Conservation (phyloP, 2,329 filamentous ascomycete genomes). For the Aspergillus ibericus region DNA sequence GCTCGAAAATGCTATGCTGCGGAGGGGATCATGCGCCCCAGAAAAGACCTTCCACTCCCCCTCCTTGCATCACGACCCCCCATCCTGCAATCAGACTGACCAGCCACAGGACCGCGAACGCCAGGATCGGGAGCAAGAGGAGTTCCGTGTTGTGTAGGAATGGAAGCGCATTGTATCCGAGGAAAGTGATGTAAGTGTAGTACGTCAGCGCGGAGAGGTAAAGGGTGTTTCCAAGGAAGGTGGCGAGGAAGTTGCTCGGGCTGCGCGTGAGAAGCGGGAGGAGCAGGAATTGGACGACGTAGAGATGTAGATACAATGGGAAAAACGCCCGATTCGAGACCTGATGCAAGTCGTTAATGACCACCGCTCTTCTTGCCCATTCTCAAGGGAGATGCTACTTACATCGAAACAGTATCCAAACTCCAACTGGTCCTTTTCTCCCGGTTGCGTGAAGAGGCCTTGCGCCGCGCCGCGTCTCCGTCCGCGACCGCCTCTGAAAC, state of each 20-base stretch:
- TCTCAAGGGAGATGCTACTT: constrained; percentile 23
- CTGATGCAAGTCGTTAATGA: constrained; percentile 28
- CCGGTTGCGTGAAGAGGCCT: constrained; percentile 60
- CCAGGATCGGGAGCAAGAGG: constrained; percentile 61
- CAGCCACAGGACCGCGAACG: constrained; percentile 61
- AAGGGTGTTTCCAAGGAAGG: constrained; percentile 64
- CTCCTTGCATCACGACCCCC: constrained; percentile 47
- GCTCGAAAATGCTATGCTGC: not conserved
- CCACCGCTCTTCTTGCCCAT: not conserved
- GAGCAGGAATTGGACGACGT: constrained; percentile 66
- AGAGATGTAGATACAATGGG: constrained; percentile 66
- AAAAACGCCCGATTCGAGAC: constrained; percentile 67
- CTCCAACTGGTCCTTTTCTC: constrained; percentile 60
- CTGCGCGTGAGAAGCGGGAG: constrained; percentile 57
- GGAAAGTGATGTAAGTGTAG: constrained; percentile 68
- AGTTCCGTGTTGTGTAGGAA: constrained; percentile 68
- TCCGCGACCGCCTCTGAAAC: constrained; percentile 47
- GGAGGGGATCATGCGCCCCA: constrained; percentile 38
- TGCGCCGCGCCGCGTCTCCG: constrained; percentile 51
- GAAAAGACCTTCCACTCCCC: constrained; percentile 45
- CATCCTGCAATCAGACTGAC: constrained; percentile 50
- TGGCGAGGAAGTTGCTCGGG: constrained; percentile 44
- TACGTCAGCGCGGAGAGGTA: constrained; percentile 66
- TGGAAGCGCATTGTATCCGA: constrained; percentile 68
- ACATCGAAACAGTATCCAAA: constrained; percentile 73